Conservation (phyloP, 2,329 filamentous ascomycete genomes). For the Monilinia aucupariae region DNA sequence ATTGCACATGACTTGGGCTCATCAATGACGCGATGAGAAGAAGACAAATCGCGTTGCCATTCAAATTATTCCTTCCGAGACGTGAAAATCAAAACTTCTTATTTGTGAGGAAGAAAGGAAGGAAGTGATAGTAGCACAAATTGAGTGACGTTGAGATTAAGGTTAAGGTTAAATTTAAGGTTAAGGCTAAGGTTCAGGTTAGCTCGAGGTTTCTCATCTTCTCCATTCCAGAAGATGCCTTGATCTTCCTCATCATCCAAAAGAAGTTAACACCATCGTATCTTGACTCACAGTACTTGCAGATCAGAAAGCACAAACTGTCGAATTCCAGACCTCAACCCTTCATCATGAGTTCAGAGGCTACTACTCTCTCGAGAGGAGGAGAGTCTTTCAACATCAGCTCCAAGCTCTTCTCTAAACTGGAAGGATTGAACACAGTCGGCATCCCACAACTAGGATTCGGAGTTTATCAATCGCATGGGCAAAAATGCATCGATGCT, state of each 20-base stretch:
- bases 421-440: not conserved
- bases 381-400: not conserved
- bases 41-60: too few species aligned
- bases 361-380: not conserved
- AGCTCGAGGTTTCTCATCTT: not conserved
- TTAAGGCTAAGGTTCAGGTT: too few species aligned
- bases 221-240: too few species aligned
- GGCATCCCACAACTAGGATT: slow-evolving; percentile 16
- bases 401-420: not conserved
- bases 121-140: not conserved
- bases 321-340: not conserved
- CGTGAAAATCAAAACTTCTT: too few species aligned
- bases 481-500: slow-evolving; percentile 14
- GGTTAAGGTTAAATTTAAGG: too few species aligned
- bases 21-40: too few species aligned
- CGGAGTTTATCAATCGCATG: slow-evolving; percentile 14
- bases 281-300: not conserved
- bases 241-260: too few species aligned
- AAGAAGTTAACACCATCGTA: too few species aligned
- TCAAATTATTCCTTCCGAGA: too few species aligned
- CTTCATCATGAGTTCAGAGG: not conserved
- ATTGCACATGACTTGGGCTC: too few species aligned
- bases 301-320: not conserved
- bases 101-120: too few species aligned
- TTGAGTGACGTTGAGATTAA: too few species aligned